Evolutionary conservation across 352 stramenopile genomes (phyloP).

Genomic region (Pythium diclinum): DNA sequence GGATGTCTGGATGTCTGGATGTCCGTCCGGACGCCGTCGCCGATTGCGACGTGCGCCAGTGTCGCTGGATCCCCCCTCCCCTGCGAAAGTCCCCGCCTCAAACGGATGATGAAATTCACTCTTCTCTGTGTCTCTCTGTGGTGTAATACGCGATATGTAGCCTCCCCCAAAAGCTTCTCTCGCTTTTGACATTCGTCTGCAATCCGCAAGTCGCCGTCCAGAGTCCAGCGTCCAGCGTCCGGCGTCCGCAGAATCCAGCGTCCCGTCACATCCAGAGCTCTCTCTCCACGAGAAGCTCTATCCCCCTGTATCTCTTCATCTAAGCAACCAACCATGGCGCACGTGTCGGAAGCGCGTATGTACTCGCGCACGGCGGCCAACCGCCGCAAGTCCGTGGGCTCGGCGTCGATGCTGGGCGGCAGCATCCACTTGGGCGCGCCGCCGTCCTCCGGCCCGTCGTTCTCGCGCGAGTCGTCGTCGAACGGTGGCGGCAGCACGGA

Average conservation of each 20-base stretch:
- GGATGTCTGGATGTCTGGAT: no score
- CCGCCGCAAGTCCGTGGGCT: slow-evolving; percentile 30
- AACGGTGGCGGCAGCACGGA: neutral
- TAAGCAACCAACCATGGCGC: slow-evolving; percentile 12
- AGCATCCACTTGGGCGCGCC: slow-evolving; percentile 8
- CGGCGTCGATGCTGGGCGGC: slow-evolving; percentile 17
- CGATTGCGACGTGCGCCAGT: neutral
- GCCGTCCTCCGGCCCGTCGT: slow-evolving; percentile 19
- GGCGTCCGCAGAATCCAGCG: neutral
- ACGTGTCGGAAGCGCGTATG: slow-evolving; percentile 25
- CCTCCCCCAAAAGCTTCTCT: neutral
- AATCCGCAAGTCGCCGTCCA: neutral
- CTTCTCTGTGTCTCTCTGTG: neutral
- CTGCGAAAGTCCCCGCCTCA: neutral
- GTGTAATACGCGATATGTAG: neutral
- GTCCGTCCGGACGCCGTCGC: neutral
- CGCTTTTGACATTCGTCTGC: neutral
- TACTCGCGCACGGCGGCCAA: slow-evolving; percentile 18
- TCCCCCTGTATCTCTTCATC: no score
- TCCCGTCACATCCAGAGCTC: neutral
- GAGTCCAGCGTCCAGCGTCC: neutral
- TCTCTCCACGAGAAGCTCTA: neutral
- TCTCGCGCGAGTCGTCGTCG: slow-evolving; percentile 14
- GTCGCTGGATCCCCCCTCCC: neutral
- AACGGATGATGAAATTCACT: neutral